Evolutionary conservation across 495 filamentous ascomycete species (phyloP).

Genomic region (Penicillium cosmopolitanum): DNA sequence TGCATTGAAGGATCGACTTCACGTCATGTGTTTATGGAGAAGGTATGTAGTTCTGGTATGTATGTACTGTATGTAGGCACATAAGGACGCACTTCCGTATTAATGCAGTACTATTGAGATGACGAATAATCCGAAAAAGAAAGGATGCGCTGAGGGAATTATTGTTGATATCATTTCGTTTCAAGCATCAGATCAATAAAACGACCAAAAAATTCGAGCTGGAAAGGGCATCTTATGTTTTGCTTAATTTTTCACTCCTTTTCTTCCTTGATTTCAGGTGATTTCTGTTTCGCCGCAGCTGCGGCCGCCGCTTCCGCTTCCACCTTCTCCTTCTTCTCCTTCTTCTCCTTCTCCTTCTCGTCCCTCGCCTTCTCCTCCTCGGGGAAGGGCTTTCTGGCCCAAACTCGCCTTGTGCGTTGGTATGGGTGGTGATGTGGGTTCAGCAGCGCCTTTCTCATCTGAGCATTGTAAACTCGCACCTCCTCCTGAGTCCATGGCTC

Average conservation of each 20-base stretch:
- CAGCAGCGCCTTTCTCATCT: constrained; percentile 10
- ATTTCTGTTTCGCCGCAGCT: no score
- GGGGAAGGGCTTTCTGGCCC: constrained; percentile 11
- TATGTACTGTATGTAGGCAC: no score
- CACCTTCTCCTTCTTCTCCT: no score
- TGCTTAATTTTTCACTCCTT: no score
- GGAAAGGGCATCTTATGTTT: no score
- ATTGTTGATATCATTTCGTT: not conserved
- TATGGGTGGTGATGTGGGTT: constrained; percentile 14
- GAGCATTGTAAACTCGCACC: constrained; percentile 13
- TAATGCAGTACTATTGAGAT: not conserved
- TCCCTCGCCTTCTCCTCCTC: not conserved
- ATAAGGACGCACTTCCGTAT: not conserved
- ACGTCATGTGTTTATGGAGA: no score
- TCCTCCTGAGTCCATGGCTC: constrained; percentile 7
- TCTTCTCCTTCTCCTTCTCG: constrained; percentile 1
- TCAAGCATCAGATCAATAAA: not conserved
- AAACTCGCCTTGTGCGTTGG: constrained; percentile 12
- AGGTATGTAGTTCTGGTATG: no score
- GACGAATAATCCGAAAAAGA: not conserved
- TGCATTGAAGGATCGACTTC: no score
- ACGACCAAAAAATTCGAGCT: no score
- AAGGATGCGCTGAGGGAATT: not conserved
- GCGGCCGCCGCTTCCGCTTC: no score
- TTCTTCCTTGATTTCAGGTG: no score